phyloP scores from a whole-genome alignment of 306 rosid genomes.

The Prunus padus region DNA sequence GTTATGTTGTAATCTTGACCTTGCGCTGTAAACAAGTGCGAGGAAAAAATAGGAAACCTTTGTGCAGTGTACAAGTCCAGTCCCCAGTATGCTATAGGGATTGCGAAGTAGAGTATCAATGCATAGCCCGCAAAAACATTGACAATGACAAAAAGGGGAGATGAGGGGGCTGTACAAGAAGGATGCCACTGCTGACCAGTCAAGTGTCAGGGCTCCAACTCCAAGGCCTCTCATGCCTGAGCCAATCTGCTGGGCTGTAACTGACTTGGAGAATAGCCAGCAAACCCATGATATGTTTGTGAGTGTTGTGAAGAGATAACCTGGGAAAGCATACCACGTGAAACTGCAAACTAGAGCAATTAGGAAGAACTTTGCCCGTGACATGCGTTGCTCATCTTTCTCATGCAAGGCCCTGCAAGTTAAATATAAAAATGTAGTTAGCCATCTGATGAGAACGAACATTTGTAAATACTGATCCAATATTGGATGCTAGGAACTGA shows the following conservation, averaged over 20 bases:
- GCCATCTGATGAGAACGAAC: background rate
- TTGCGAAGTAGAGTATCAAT: slow-evolving; percentile 39
- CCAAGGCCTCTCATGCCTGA: slow-evolving; percentile 83
- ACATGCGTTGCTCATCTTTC: slow-evolving; percentile 48
- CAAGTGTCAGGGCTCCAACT: slow-evolving; percentile 71
- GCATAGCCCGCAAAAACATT: slow-evolving; percentile 62
- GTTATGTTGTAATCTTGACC: slow-evolving; percentile 58
- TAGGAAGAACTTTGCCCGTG: slow-evolving; percentile 66
- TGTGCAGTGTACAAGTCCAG: slow-evolving; percentile 47
- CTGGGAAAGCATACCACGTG: slow-evolving; percentile 66
- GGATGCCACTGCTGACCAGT: slow-evolving; percentile 70
- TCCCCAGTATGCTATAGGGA: slow-evolving; percentile 71
- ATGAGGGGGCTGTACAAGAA: slow-evolving; percentile 77
- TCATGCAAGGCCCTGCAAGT: slow-evolving; percentile 73
- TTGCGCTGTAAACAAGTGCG: slow-evolving; percentile 58
- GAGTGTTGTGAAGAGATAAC: slow-evolving; percentile 72
- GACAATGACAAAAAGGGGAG: slow-evolving; percentile 70
- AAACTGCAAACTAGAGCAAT: slow-evolving; percentile 70
- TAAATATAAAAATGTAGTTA: background rate
- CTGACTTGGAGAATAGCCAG: slow-evolving; percentile 77
- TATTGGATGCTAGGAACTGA: background rate
- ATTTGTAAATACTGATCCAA: background rate
- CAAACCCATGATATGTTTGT: slow-evolving; percentile 78
- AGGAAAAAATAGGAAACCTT: slow-evolving; percentile 70
- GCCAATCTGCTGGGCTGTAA: slow-evolving; percentile 79